These are phyloP conservation scores for Kodamaea plutei DNA, from an alignment of 1,139 yeast species.

Conservation along the genomic window DNA sequence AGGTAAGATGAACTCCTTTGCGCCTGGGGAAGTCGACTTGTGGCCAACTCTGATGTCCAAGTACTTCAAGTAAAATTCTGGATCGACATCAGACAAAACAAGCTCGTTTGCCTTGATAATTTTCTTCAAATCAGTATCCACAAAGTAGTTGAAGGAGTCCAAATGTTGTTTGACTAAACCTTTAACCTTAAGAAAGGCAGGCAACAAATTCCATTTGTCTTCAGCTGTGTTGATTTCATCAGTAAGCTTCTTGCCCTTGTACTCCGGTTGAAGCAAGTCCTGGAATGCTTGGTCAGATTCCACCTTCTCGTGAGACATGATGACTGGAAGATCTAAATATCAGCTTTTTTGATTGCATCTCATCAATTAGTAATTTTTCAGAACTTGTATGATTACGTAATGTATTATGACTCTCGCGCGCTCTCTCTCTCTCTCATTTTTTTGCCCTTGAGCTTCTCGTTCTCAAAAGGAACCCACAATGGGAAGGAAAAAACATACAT, in stretches of 20 bases:
- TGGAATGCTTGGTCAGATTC: constrained; percentile 54
- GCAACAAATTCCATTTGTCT: constrained; percentile 94
- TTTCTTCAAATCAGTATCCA: constrained; percentile 87
- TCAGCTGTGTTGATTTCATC: constrained; percentile 87
- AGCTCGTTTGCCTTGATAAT: constrained; percentile 87
- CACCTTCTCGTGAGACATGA: constrained; percentile 1
- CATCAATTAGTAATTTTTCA: constrained; percentile 4
- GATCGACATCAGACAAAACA: constrained; percentile 92
- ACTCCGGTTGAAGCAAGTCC: constrained; percentile 73
- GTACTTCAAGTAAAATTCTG: constrained; percentile 89
- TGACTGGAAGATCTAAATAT: neutral
- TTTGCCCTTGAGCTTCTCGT: too few species aligned
- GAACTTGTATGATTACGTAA: neutral
- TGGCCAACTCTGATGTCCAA: constrained; percentile 88
- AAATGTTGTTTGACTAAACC: constrained; percentile 96
- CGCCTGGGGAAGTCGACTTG: constrained; percentile 47
- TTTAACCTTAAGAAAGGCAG: constrained; percentile 92
- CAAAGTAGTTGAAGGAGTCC: constrained; percentile 94
- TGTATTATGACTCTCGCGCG: too few species aligned
- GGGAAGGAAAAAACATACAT: too few species aligned
- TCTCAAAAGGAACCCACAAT: too few species aligned
- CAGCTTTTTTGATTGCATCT: constrained; percentile 4
- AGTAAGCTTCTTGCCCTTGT: constrained; percentile 79
- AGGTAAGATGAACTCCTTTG: constrained; percentile 65
- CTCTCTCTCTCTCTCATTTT: too few species aligned